These are phyloP conservation scores for Hypoxylon fragiforme DNA, from an alignment of 495 filamentous ascomycete species.

Conservation along the genomic window DNA sequence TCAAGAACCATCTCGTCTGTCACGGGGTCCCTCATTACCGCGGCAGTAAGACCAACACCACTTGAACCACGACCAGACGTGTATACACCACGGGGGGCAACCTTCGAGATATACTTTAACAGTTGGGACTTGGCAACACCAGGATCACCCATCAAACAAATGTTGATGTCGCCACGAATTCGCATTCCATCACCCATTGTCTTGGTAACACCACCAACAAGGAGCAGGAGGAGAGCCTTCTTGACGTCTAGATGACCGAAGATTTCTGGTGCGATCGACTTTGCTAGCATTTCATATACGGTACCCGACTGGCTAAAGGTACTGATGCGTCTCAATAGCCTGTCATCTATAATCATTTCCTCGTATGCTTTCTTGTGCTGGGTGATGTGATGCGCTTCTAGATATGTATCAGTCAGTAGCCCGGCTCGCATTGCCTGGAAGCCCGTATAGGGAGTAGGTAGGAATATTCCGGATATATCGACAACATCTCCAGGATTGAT, in stretches of 20 bases:
- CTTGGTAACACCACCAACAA: constrained; percentile 96
- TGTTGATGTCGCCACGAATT: constrained; percentile 97
- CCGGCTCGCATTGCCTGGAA: constrained; percentile 96
- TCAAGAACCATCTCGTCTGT: constrained; percentile 99
- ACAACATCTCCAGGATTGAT: constrained; percentile 93
- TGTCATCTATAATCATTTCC: constrained; percentile 72
- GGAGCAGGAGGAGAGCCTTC: constrained; percentile 89
- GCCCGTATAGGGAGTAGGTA: constrained; percentile 95
- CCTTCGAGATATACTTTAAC: constrained; percentile 97
- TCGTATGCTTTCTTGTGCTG: constrained; percentile 99
- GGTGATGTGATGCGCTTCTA: constrained; percentile 88
- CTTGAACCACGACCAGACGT: constrained; percentile 95
- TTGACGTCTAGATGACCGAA: constrained; percentile 97
- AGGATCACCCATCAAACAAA: constrained; percentile 98
- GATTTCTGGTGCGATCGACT: constrained; percentile 97
- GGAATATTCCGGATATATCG: constrained; percentile 91
- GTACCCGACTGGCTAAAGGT: constrained; percentile 79
- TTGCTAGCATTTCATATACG: constrained; percentile 90
- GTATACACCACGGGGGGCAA: constrained; percentile 95
- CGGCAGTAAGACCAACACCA: constrained; percentile 95
- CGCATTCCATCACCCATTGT: constrained; percentile 97
- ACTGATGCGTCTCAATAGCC: constrained; percentile 77
- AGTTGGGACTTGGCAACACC: constrained; percentile 99
- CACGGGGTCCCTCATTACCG: constrained; percentile 97
- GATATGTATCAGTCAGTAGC: constrained; percentile 91